phyloP scores from a whole-genome alignment of 2,329 filamentous ascomycete genomes.

The Botrytis elliptica region DNA sequence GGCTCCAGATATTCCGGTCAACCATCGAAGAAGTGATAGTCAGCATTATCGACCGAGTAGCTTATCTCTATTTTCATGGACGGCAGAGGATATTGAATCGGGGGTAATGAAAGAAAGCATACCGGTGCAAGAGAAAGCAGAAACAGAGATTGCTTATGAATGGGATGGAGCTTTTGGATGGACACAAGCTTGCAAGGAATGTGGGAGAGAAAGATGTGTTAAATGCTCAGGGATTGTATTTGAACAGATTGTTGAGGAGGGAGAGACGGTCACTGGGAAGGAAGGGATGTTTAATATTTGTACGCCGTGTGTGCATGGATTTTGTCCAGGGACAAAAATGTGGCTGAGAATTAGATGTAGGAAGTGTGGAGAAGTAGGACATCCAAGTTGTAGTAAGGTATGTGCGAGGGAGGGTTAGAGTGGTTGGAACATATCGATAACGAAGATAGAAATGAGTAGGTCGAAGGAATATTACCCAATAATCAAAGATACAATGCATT shows the following conservation, averaged over 20 bases:
- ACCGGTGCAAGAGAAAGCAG: background rate
- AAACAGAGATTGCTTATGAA: constrained; percentile 12
- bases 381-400: background rate
- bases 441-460: background rate
- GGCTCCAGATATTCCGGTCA: background rate
- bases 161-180: constrained; percentile 21
- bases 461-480: too few relatives aligned
- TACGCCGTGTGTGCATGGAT: constrained; percentile 15
- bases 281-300: background rate
- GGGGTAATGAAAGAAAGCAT: background rate
- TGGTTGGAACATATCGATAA: background rate
- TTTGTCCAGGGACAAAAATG: constrained; percentile 13
- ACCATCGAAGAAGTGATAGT: background rate
- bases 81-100: background rate
- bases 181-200: background rate
- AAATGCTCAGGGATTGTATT: background rate
- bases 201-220: constrained; percentile 12
- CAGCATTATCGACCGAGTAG: background rate
- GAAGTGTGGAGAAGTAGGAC: background rate
- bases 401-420: background rate
- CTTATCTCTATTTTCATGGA: constrained; percentile 10
- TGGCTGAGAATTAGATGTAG: constrained; percentile 13
- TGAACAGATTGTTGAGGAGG: constrained; percentile 11
- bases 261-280: background rate
- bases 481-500: background rate